phyloP scores from a whole-genome alignment of 2,329 filamentous ascomycete genomes.

The Cryphonectria naterciae region DNA sequence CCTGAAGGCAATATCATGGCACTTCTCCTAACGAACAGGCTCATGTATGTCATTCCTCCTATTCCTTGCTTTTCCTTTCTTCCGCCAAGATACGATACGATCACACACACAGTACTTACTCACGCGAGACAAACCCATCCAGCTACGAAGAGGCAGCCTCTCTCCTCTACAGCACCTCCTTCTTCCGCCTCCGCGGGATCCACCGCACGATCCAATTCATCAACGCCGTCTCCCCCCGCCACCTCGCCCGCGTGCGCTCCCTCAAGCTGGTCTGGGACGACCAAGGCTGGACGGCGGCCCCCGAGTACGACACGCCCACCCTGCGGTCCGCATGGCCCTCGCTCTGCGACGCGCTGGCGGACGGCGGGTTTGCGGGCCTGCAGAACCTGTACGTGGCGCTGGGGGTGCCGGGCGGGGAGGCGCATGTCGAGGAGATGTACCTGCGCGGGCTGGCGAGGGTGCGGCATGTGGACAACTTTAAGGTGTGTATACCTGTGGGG shows the following conservation, averaged over 20 bases:
- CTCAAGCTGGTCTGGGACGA: slow-evolving; percentile 30
- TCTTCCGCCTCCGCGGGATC: slow-evolving; percentile 31
- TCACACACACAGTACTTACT: background rate
- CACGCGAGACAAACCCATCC: slow-evolving; percentile 4
- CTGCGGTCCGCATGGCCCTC: slow-evolving; percentile 27
- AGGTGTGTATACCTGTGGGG: slow-evolving; percentile 28
- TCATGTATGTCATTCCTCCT: slow-evolving; percentile 18
- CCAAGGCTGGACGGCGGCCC: slow-evolving; percentile 23
- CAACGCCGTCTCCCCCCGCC: slow-evolving; percentile 20
- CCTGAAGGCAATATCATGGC: slow-evolving; percentile 25
- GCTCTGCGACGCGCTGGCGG: slow-evolving; percentile 25
- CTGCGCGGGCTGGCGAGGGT: slow-evolving; percentile 18
- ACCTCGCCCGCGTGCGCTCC: slow-evolving; percentile 27
- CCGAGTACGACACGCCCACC: slow-evolving; percentile 24
- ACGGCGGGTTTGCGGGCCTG: slow-evolving; percentile 16
- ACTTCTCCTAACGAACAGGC: slow-evolving; percentile 24
- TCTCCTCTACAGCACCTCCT: slow-evolving; percentile 26
- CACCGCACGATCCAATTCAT: slow-evolving; percentile 26
- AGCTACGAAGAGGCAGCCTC: slow-evolving; percentile 26
- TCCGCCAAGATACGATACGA: background rate
- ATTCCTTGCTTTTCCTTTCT: background rate
- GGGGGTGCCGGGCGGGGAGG: slow-evolving; percentile 19
- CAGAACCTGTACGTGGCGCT: slow-evolving; percentile 29
- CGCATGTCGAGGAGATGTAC: slow-evolving; percentile 25
- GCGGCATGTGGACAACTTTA: slow-evolving; percentile 23